Base-by-base conservation (phyloP, 2,329 filamentous ascomycete species). In the Penicillium frequentans region DNA sequence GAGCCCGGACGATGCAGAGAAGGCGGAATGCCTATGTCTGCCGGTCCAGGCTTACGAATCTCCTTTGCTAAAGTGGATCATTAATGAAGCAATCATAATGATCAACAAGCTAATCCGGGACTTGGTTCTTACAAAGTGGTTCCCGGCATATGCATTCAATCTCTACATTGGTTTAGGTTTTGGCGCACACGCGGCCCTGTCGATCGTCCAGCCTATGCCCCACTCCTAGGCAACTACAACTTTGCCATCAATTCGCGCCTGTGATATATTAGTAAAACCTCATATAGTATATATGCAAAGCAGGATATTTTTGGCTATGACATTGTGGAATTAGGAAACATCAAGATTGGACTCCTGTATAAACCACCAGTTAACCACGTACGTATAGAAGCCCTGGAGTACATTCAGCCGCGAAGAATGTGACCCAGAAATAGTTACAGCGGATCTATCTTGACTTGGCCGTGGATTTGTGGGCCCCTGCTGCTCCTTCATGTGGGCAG, bases 181-280 rank as follows among this genome's bases (percentile, higher is more conserved):
- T 26, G 48, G 23, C 48, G 48, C 16, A 50, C 48, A 50, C 48
- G 48, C 48, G 48, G 48, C 48, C 23, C 48, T 50, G 48, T 39
- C 48, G 48, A 50, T 50, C 48, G 14, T 37, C 45, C 26, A 27
- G 16, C 45, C 14, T 29, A 31, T 16, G 45, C 45, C 45, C 26
- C 45, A 47, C 45, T 46, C n/a, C 43, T 29, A 33, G 45, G 26
- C 45, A n/a, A 27, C 26, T 47, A 19, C 16, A 33, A 7, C 29
- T 31, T 31, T 6, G 31, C 13, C 29, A 31, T 31, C 11, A 13
- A 31, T 33, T 33, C 13, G 31, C 31, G 8, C 7, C n/a, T 19
- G n/a, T 11, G n/a, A 19, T 39, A 39, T 19, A 37, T 13, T 21
- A 42, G 39, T 21, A 39, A 10, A 19, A 7, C 5, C 13, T 33